phyloP scores from a whole-genome alignment of 2,329 filamentous ascomycete species.

The Apiospora rasikravindrae region DNA sequence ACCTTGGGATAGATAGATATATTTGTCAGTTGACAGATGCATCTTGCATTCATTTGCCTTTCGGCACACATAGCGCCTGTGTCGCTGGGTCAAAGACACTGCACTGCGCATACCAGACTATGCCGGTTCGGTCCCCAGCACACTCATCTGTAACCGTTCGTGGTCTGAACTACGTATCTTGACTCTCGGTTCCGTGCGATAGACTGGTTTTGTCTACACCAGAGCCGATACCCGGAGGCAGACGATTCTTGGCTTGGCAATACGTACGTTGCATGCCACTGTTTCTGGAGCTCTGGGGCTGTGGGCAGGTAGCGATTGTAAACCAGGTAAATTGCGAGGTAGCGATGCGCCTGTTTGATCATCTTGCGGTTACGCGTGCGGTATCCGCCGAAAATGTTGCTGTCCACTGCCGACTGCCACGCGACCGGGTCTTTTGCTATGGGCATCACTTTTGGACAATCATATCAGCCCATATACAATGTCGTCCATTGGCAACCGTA shows the following conservation, averaged over 20 bases:
- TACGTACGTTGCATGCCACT: slow-evolving; percentile 1
- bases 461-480: not conserved
- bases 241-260: not conserved
- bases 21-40: slow-evolving; percentile 12
- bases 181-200: slow-evolving; percentile 15
- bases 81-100: not conserved
- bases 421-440: not conserved
- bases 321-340: not conserved
- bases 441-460: too few relatives aligned
- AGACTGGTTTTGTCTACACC: not conserved
- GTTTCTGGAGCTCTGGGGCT: not conserved
- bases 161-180: slow-evolving; percentile 1
- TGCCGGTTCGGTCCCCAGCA: not conserved
- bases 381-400: not conserved
- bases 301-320: not conserved
- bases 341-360: slow-evolving; percentile 6
- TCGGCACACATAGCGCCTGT: slow-evolving; percentile 4
- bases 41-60: not conserved
- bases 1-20: not conserved
- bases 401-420: not conserved
- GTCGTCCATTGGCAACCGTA: not conserved
- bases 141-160: not conserved
- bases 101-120: not conserved
- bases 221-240: not conserved
- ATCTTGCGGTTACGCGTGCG: slow-evolving; percentile 8